These are phyloP conservation scores for Eimeria necatrix DNA, from an alignment of 169 alveolate genomes.

Conservation along the genomic window DNA sequence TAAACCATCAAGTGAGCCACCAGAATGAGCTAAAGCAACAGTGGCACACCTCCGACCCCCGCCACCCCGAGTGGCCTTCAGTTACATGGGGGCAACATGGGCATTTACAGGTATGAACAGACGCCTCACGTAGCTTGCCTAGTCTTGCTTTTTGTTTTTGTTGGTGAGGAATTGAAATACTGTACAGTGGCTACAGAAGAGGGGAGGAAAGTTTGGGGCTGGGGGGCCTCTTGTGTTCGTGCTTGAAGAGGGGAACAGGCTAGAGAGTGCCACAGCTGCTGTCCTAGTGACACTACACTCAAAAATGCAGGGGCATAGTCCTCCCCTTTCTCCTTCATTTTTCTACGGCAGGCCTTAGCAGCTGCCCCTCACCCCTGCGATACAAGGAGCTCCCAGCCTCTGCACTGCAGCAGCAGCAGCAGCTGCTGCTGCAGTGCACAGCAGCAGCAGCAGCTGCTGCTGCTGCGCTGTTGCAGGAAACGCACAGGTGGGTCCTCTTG, in stretches of 20 bases:
- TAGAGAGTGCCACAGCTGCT: slow-evolving; percentile 51
- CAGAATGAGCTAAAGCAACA: background rate
- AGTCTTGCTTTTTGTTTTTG: background rate
- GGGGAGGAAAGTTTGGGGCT: slow-evolving; percentile 45
- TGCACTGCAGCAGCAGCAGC: slow-evolving; percentile 62
- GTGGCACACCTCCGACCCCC: slow-evolving; percentile 14
- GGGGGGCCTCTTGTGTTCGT: slow-evolving; percentile 57
- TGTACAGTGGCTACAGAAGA: background rate
- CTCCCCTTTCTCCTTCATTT: slow-evolving; percentile 54
- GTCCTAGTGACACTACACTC: slow-evolving; percentile 36
- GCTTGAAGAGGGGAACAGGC: slow-evolving; percentile 57
- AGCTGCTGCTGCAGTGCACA: slow-evolving; percentile 57
- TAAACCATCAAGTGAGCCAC: background rate
- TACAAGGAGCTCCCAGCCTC: slow-evolving; percentile 40
- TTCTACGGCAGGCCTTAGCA: slow-evolving; percentile 37
- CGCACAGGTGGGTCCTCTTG: slow-evolving; percentile 48
- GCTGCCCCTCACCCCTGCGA: slow-evolving; percentile 58
- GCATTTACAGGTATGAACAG: background rate
- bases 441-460: slow-evolving; percentile 67
- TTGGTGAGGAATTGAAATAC: background rate
- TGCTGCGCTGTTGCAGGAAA: slow-evolving; percentile 57
- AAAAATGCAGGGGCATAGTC: slow-evolving; percentile 55
- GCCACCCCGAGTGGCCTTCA: background rate
- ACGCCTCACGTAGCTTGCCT: background rate
- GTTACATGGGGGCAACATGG: background rate